A percentile compares a stretch with the other conserved stretches of the same genome.
Conservation (phyloP, 768 basidiomycete genomes). For the Panus rudis region DNA sequence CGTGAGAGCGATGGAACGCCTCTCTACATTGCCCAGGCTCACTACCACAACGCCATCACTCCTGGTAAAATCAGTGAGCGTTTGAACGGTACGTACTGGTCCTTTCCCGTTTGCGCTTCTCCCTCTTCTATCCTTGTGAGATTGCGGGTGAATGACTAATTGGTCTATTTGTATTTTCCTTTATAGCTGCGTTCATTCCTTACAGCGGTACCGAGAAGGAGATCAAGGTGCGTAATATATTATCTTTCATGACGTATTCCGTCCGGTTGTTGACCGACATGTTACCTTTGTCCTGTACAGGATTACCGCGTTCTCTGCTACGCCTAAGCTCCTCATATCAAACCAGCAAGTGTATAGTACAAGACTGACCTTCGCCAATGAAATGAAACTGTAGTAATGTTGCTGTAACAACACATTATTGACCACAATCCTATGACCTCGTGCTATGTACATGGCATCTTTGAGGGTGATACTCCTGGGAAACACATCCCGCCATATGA, state of each 20-base stretch:
- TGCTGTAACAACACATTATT: no score
- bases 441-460: no score
- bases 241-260: no score
- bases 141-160: not conserved
- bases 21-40: conserved; percentile 56
- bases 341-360: no score
- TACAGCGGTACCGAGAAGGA: conserved; percentile 45
- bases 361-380: no score
- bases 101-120: not conserved
- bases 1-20: conserved; percentile 52
- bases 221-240: conserved; percentile 33
- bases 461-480: no score
- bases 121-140: not conserved
- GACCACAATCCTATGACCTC: no score
- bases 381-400: no score
- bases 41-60: conserved; percentile 39
- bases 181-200: conserved; percentile 49
- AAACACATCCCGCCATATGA: no score
- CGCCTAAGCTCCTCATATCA: conserved; percentile 6
- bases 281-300: conserved; percentile 19
- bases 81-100: conserved; percentile 42
- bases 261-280: no score
- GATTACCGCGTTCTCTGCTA: conserved; percentile 38
- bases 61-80: conserved; percentile 61
- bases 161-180: not conserved